Conservation (phyloP, 345 rosid genomes). For the Pistacia atlantica region DNA sequence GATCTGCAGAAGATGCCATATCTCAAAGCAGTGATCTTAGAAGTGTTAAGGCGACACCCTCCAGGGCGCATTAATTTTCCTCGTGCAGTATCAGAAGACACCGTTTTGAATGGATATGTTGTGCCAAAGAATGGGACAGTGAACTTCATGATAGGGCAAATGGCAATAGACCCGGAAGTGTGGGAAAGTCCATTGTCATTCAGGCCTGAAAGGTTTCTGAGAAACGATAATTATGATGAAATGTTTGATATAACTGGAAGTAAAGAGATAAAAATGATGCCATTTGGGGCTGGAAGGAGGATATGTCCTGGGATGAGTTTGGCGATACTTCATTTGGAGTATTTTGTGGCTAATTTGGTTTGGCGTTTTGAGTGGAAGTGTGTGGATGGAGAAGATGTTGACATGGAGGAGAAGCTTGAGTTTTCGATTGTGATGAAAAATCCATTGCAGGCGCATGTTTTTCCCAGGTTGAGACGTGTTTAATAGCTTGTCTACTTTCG, state of each 20-base stretch:
- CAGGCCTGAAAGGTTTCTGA: too few species aligned
- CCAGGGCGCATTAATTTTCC: background rate
- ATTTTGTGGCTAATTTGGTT: background rate
- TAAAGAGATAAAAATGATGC: too few species aligned
- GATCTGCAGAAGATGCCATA: background rate
- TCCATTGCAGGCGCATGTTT: background rate
- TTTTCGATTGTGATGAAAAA: background rate
- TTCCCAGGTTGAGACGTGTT: background rate
- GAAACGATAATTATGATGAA: too few species aligned
- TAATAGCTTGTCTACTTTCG: too few species aligned
- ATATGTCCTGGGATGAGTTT: background rate
- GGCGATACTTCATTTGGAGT: background rate
- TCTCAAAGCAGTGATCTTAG: conserved; percentile 1
- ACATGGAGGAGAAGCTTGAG: background rate
- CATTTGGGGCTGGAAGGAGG: too few species aligned
- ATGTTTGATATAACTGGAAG: too few species aligned
- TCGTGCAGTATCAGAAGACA: background rate
- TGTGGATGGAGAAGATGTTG: background rate
- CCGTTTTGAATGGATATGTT: background rate
- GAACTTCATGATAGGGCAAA: too few species aligned
- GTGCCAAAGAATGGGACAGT: background rate
- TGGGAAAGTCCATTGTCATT: too few species aligned
- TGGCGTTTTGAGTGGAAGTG: background rate
- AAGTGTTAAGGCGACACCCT: background rate
- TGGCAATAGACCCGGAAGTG: too few species aligned